Evolutionary conservation across 116 monocot species (phyloP).

Genomic region (Thalassia testudinum): DNA sequence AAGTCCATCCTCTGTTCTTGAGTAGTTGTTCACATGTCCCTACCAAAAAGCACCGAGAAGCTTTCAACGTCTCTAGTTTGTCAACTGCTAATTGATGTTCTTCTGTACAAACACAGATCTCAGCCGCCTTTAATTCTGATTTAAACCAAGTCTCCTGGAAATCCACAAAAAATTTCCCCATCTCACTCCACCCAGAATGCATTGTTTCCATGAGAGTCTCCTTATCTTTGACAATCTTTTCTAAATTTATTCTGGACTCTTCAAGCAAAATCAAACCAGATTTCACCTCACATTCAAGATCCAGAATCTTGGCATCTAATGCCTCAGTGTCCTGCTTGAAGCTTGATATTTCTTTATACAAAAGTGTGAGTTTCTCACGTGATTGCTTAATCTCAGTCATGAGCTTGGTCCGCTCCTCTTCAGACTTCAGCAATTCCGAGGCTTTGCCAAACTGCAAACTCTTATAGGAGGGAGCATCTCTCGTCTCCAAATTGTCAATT

Average conservation of each 20-base stretch:
- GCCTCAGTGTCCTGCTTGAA: constrained; percentile 21
- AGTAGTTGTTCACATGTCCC: too few relatives aligned
- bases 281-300: constrained; percentile 23
- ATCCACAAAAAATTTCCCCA: too few relatives aligned
- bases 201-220: constrained; percentile 1
- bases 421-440: constrained; percentile 63
- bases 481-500: constrained; percentile 39
- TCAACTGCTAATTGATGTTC: too few relatives aligned
- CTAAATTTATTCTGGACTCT: constrained; percentile 21
- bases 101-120: too few relatives aligned
- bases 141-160: too few relatives aligned
- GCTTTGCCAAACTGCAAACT: constrained; percentile 37
- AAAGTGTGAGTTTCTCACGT: constrained; percentile 20
- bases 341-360: constrained; percentile 25
- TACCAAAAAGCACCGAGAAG: too few relatives aligned
- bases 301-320: constrained; percentile 22
- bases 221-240: constrained; percentile 26
- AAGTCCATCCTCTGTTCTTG: too few relatives aligned
- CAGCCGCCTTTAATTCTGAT: too few relatives aligned
- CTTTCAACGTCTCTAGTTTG: too few relatives aligned
- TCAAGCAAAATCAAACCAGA: constrained; percentile 10
- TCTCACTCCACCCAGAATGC: too few relatives aligned
- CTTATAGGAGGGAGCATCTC: constrained; percentile 6
- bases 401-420: constrained; percentile 53
- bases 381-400: constrained; percentile 37